Conservation (phyloP, 768 basidiomycete species). For the Podaxis sp. region DNA sequence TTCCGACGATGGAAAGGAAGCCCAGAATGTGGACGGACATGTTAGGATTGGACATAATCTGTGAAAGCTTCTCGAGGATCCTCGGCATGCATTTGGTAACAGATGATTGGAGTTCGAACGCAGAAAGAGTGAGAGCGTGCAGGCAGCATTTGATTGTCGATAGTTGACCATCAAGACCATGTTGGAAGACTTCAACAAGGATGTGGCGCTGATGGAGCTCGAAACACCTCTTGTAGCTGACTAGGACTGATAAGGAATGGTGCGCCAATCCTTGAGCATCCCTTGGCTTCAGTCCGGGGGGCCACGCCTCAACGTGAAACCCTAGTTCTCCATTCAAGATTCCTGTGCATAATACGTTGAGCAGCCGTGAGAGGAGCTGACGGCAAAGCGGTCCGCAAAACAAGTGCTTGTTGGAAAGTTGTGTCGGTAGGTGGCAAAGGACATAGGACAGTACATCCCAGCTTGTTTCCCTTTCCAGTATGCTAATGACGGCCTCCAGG, state of each 20-base stretch:
- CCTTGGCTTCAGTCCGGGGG: conserved; percentile 59
- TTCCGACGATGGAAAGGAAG: conserved; percentile 85
- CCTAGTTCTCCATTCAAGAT: conserved; percentile 61
- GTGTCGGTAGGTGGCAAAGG: conserved; percentile 86
- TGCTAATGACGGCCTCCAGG: conserved; percentile 55
- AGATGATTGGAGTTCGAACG: conserved; percentile 83
- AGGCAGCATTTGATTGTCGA: conserved; percentile 87
- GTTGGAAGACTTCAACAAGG: conserved; percentile 72
- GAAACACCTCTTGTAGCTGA: conserved; percentile 84
- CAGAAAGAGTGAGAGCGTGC: conserved; percentile 83
- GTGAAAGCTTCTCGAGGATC: conserved; percentile 84
- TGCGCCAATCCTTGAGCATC: conserved; percentile 90
- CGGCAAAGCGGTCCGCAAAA: conserved; percentile 88
- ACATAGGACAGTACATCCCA: conserved; percentile 96
- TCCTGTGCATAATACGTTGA: conserved; percentile 66
- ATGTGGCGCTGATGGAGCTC: conserved; percentile 63
- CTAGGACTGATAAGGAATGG: conserved; percentile 82
- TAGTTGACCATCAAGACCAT: conserved; percentile 67
- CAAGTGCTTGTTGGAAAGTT: conserved; percentile 93
- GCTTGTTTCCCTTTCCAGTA: conserved; percentile 74
- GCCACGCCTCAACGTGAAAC: conserved; percentile 57
- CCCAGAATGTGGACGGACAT: conserved; percentile 97
- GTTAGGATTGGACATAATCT: conserved; percentile 91
- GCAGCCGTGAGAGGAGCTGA: conserved; percentile 57
- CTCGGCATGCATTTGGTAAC: conserved; percentile 77